Evolutionary conservation across 2,329 filamentous ascomycete genomes (phyloP).

Genomic region (Orbilia quercus): DNA sequence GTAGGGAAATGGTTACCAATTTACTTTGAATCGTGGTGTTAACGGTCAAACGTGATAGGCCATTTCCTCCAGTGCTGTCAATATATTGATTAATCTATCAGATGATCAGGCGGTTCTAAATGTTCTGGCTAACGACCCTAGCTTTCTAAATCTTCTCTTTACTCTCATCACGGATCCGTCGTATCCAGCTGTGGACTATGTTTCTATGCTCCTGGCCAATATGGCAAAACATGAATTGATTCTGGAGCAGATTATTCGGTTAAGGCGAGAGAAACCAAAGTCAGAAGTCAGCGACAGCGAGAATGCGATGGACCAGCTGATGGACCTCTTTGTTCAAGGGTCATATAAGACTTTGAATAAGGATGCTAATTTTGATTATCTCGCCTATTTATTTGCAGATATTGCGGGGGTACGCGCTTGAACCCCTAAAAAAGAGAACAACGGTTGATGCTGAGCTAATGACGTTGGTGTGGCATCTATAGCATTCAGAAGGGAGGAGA

Average conservation of each 20-base stretch:
- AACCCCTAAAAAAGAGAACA: neutral
- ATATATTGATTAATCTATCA: constrained; percentile 87
- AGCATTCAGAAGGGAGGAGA: constrained; percentile 77
- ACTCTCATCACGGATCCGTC: constrained; percentile 76
- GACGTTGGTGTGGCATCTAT: neutral
- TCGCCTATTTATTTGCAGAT: constrained; percentile 94
- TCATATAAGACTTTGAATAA: constrained; percentile 84
- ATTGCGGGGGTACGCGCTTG: constrained; percentile 71
- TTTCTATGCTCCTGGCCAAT: constrained; percentile 94
- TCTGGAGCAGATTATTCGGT: constrained; percentile 62
- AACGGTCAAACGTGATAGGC: constrained; percentile 22
- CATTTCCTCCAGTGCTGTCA: constrained; percentile 76
- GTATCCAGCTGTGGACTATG: constrained; percentile 83
- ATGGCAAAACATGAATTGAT: constrained; percentile 82
- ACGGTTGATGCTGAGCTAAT: neutral
- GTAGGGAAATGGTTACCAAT: constrained; percentile 70
- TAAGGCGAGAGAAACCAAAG: constrained; percentile 68
- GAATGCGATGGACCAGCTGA: constrained; percentile 84
- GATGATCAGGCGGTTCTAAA: constrained; percentile 80
- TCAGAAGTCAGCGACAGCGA: constrained; percentile 79
- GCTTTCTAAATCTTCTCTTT: constrained; percentile 80
- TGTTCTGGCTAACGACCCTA: constrained; percentile 78
- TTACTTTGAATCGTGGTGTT: neutral
- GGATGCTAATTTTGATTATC: constrained; percentile 87
- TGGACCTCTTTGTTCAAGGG: constrained; percentile 96